These are phyloP conservation scores for Rhizoctonia solani DNA, from an alignment of 1,284 basidiomycete genomes.

Conservation along the genomic window DNA sequence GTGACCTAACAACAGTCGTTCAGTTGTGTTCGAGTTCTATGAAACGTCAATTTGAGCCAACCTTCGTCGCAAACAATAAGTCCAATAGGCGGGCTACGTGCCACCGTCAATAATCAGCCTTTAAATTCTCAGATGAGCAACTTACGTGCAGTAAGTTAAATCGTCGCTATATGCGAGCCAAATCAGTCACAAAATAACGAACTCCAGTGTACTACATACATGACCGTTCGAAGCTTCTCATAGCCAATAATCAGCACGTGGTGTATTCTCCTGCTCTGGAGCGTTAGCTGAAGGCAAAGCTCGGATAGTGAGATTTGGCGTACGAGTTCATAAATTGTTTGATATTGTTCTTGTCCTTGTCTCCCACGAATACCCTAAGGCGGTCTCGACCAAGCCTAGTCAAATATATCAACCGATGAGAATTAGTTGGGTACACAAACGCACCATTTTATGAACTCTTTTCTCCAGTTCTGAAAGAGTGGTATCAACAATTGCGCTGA, in stretches of 20 bases:
- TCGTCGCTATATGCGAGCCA: slow-evolving; percentile 53
- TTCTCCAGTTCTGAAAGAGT: slow-evolving; percentile 82
- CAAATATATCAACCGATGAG: neutral
- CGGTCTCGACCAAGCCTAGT: slow-evolving; percentile 76
- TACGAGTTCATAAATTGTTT: slow-evolving; percentile 77
- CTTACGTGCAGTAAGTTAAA: slow-evolving; percentile 66
- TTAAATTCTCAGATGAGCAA: neutral
- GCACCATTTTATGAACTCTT: slow-evolving; percentile 95
- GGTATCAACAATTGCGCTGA: too few relatives aligned
- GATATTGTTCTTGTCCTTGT: slow-evolving; percentile 72
- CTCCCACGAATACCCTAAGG: slow-evolving; percentile 77
- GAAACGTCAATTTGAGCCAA: slow-evolving; percentile 41
- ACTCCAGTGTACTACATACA: slow-evolving; percentile 48
- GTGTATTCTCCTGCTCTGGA: slow-evolving; percentile 60
- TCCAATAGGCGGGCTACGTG: slow-evolving; percentile 78
- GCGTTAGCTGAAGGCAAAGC: slow-evolving; percentile 12
- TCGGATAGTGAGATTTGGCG: slow-evolving; percentile 40
- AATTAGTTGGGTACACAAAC: slow-evolving; percentile 32
- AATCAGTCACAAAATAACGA: neutral
- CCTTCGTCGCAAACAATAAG: slow-evolving; percentile 97
- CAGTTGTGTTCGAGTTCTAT: neutral
- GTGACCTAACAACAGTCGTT: slow-evolving; percentile 63
- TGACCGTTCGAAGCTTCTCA: slow-evolving; percentile 82
- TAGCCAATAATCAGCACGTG: slow-evolving; percentile 95
- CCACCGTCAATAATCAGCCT: neutral